These are phyloP conservation scores for Allomyces arbusculus DNA, from an alignment of 192 early-diverging fungal genomes.

Conservation along the genomic window DNA sequence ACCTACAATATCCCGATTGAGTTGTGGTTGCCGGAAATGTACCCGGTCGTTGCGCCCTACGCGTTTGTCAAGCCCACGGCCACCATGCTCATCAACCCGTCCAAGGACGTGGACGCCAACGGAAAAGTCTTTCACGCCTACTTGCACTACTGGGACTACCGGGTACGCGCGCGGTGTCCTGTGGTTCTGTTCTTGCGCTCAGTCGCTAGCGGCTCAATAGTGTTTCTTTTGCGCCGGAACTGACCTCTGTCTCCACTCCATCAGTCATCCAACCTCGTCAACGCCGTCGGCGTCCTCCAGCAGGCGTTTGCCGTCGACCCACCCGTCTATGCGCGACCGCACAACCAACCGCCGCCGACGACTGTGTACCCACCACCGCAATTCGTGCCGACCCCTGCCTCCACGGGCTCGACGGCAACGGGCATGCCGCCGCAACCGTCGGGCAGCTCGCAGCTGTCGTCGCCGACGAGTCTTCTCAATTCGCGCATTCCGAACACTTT, in stretches of 20 bases:
- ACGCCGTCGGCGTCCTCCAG: conserved; percentile 43
- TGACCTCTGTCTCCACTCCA: neutral
- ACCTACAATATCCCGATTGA: conserved; percentile 85
- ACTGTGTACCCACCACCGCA: conserved; percentile 1
- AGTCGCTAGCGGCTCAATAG: too few relatives aligned
- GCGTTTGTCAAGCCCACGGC: conserved; percentile 73
- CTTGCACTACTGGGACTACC: conserved; percentile 41
- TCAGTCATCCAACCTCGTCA: conserved; percentile 19
- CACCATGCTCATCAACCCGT: conserved; percentile 60
- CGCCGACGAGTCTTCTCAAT: too few relatives aligned
- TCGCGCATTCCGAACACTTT: too few relatives aligned
- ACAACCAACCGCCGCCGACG: neutral
- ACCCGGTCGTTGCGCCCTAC: conserved; percentile 60
- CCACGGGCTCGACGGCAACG: conserved; percentile 1
- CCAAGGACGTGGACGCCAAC: conserved; percentile 62
- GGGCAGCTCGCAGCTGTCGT: too few relatives aligned
- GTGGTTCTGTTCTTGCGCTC: too few relatives aligned
- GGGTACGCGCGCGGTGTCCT: too few relatives aligned
- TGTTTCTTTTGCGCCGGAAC: too few relatives aligned
- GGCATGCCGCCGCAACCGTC: neutral
- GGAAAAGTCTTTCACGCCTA: conserved; percentile 72
- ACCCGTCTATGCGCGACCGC: conserved; percentile 35
- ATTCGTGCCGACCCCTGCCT: neutral
- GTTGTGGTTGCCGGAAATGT: conserved; percentile 66
- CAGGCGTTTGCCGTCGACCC: conserved; percentile 50